Base-by-base conservation (phyloP, 176 grass and related monocot species). In the Tillandsia fasciculata region DNA sequence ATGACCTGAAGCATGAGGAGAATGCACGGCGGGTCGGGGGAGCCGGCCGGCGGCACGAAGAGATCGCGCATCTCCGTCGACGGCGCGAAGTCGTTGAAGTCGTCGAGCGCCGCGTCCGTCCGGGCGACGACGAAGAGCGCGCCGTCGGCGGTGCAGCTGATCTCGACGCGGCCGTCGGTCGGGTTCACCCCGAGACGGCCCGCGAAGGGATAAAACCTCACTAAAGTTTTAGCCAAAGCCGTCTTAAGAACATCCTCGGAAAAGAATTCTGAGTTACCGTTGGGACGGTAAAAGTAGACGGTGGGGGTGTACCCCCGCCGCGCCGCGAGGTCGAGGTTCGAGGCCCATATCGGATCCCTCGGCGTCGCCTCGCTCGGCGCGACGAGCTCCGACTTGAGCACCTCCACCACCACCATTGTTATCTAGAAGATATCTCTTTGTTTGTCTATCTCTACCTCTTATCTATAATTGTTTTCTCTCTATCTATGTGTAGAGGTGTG, bases 271-370 rank as follows among this genome's bases (percentile, higher is more conserved):
- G 26, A 1, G 33, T 13, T 29, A 2, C 14, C 6, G 22, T 72
- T 65, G 1, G 64, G 52, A 13, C 77, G 74, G 80, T 83, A 87
- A 52, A 91, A 87, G 73, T 87, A 91, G 24, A 91, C 74, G 49
- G 78, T 83, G 9, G 88, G 64, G 10, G 78, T 84, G 73, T 91
- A 77, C 20, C 72, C n/a, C 63, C 75, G 73, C 26, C 84, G 28
- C 10, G 73, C 88, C 18, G 77, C 74, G 9, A 91, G 58, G 74
- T 91, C 88, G 57, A 91, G 74, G 77, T 91, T 91, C 73, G 88
- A 91, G 5, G 83, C 49, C 88, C 88, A 91, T 24, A 91, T 70
- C 52, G 77, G 48, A 12, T 26, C 51, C 70, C 57, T 78, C 49
- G 84, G 80, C 20, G 88, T 91, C 48, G 53, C 26, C 66, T 83